Percentiles rank a stretch among this genome's conserved stretches.
These are phyloP conservation scores for Protea cynaroides DNA, from an alignment of 164 flowering plant genomes.

Conservation along the genomic window DNA sequence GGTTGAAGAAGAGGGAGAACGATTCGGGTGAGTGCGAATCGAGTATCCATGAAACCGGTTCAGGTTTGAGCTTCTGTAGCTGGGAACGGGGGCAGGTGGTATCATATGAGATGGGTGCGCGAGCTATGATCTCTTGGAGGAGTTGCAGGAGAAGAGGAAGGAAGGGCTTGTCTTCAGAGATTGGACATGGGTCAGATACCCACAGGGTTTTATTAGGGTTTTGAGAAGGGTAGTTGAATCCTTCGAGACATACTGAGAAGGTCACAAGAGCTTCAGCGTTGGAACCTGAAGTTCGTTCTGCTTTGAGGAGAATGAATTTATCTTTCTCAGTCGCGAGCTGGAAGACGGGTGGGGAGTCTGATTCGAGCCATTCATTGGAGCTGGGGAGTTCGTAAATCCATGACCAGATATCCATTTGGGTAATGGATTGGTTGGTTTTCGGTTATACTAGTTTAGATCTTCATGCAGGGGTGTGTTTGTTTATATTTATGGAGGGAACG, in stretches of 20 bases:
- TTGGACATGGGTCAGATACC: constrained; percentile 69
- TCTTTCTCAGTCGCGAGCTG: constrained; percentile 31
- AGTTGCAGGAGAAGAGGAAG: constrained; percentile 75
- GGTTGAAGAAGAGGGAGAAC: constrained; percentile 55
- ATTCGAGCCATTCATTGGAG: constrained; percentile 43
- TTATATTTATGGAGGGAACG: constrained; percentile 35
- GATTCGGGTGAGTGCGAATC: constrained; percentile 65
- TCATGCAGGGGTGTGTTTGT: not conserved
- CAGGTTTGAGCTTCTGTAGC: constrained; percentile 46
- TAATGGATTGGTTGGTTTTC: not conserved
- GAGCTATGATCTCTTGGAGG: constrained; percentile 58
- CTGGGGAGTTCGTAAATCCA: constrained; percentile 73
- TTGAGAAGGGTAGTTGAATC: constrained; percentile 25
- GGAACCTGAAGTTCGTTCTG: constrained; percentile 43
- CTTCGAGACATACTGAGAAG: constrained; percentile 42
- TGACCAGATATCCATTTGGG: constrained; percentile 63
- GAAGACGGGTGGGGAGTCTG: constrained; percentile 30
- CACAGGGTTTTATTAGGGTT: constrained; percentile 37
- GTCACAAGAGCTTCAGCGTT: constrained; percentile 36
- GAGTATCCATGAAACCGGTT: constrained; percentile 50
- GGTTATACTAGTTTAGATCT: not conserved
- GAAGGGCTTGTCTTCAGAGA: constrained; percentile 50
- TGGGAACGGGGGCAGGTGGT: constrained; percentile 46
- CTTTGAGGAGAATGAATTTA: constrained; percentile 55
- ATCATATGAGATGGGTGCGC: constrained; percentile 46